Evolutionary conservation across 2,329 filamentous ascomycete species (phyloP), one percentile per base, ranked within the genome.

Genomic region (Sarocladium strictum): DNA sequence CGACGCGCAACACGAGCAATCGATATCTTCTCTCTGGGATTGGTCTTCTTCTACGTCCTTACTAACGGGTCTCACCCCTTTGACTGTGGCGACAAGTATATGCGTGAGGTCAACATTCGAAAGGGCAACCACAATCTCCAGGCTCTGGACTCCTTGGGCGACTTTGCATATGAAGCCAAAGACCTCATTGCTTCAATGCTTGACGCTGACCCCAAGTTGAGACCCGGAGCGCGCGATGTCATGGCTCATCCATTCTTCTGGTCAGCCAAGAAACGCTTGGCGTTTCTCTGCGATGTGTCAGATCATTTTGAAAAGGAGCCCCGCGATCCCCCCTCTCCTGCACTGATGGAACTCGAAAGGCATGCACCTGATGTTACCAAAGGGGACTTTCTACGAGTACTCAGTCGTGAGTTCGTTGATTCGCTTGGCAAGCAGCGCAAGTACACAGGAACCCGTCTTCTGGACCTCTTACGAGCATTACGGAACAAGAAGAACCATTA

Each of bases 1-100:
- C 86, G 91, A 56, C 88, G 94, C 53, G 93, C 95, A 6, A 99
- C 96, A 45, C 87, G 94, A 45, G 90, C 94, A 9, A 97, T 97
- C 58, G 94, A 99, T 66, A 96, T 99, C 24, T 99, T 99, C 73
- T 96, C 92, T 0, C 80, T 99, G 33, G 94, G 94, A 1, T 87
- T 96, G 53, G 91, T 99, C n/a, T 99, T 97, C 76, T 97, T 92
- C 73, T 99, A 97, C 68, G 92, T 97, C n/a, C 78, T 99, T 57
- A 97, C 93, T 1, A 89, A 91, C 58, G 94, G 94, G 15, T 83
- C 81, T 1, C 94, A 99, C 68, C 94, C 94, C 0, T 99, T 95
- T 64, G 93, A 97, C 66, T 92, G 91, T 58, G 92, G 94, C 55
- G 91, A 94, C 65, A 85, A 90, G 51, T 97, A 94, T 76, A 95